A percentile compares a stretch with the other conserved stretches of the same genome.
These are phyloP conservation scores for Aphanomyces invadans DNA, from an alignment of 352 stramenopile genomes.

Conservation along the genomic window DNA sequence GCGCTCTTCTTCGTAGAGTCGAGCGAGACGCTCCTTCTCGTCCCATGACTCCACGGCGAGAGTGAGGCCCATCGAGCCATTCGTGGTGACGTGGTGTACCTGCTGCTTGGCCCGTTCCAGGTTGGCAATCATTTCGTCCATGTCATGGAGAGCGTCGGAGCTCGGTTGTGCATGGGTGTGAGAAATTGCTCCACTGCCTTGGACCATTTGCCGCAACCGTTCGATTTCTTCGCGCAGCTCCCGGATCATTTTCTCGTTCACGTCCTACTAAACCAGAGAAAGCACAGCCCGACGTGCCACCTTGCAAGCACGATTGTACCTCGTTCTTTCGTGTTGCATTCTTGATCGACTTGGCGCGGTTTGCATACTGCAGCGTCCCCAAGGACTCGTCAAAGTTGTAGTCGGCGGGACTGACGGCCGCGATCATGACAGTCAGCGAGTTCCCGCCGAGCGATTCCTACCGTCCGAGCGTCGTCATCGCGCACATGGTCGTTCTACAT, in stretches of 20 bases:
- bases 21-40: constrained; percentile 78
- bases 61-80: neutral
- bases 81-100: neutral
- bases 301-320: constrained; percentile 37
- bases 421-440: constrained; percentile 88
- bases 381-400: constrained; percentile 82
- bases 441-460: constrained; percentile 88
- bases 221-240: constrained; percentile 90
- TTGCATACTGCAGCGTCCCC: constrained; percentile 85
- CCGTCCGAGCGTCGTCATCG: neutral
- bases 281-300: neutral
- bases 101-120: constrained; percentile 79
- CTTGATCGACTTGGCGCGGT: constrained; percentile 66
- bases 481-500: neutral
- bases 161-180: constrained; percentile 25
- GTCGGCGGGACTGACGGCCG: constrained; percentile 31
- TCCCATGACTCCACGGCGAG: constrained; percentile 62
- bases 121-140: constrained; percentile 82
- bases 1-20: constrained; percentile 82
- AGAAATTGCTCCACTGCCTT: constrained; percentile 33
- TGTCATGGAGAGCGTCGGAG: constrained; percentile 53
- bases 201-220: constrained; percentile 80
- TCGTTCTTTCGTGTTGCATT: constrained; percentile 71
- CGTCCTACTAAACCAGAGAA: constrained; percentile 40
- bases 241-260: constrained; percentile 87